phyloP scores from a whole-genome alignment of 1,284 basidiomycete genomes.

The Vanrija humicola region DNA sequence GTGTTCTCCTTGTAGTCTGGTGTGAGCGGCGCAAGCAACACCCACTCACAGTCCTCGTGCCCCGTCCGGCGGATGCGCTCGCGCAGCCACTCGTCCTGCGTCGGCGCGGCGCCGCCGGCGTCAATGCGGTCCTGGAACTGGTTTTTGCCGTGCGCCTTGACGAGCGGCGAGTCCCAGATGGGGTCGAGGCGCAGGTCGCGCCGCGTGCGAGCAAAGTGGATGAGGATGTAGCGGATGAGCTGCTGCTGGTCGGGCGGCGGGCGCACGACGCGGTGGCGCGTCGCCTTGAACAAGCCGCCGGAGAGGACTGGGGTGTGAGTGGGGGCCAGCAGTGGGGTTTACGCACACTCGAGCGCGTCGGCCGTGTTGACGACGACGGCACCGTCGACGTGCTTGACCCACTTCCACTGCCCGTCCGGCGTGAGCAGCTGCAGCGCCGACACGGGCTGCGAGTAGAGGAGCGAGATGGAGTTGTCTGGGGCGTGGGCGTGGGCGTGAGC shows the following conservation, averaged over 20 bases:
- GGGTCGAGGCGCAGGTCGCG: conserved; percentile 15
- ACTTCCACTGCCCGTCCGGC: conserved; percentile 43
- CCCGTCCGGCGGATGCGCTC: conserved; percentile 28
- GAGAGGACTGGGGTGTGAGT: conserved; percentile 7
- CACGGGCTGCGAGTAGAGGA: conserved; percentile 48
- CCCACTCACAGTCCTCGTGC: conserved; percentile 20
- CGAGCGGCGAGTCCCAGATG: conserved; percentile 21
- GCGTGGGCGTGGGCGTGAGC: conserved; percentile 16
- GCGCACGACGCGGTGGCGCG: conserved; percentile 23
- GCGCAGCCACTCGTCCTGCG: conserved; percentile 26
- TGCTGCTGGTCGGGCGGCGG: conserved; percentile 17
- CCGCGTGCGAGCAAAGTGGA: conserved; percentile 21
- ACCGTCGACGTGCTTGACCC: conserved; percentile 38
- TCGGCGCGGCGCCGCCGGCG: conserved; percentile 22
- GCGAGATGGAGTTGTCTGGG: conserved; percentile 30
- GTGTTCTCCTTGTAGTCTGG: conserved; percentile 16
- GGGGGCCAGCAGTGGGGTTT: too few species aligned
- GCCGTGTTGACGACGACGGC: conserved; percentile 18
- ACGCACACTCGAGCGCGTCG: conserved; percentile 15
- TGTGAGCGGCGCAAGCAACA: too few species aligned
- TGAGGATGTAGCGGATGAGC: conserved; percentile 13
- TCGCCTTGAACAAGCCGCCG: conserved; percentile 33
- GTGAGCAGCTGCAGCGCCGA: conserved; percentile 47
- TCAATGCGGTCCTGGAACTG: conserved; percentile 25
- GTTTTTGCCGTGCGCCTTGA: conserved; percentile 11